Percentiles rank a stretch among this genome's conserved stretches.
These are phyloP conservation scores for Gnetum montanum DNA, from an alignment of 75 land plant species.

Conservation along the genomic window DNA sequence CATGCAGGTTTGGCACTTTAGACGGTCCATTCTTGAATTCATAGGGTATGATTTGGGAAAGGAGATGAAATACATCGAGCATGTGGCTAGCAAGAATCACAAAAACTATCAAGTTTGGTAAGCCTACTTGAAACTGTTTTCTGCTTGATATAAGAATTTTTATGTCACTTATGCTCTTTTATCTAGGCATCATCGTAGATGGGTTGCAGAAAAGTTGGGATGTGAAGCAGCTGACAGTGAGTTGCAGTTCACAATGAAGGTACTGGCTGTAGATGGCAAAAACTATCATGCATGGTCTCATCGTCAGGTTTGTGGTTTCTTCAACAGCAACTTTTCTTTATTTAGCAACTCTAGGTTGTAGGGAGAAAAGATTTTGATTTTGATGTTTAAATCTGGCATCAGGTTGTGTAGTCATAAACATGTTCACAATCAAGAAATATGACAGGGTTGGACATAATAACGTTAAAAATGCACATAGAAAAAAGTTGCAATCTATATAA, in stretches of 20 bases:
- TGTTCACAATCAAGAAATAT: too few relatives aligned
- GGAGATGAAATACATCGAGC: conserved; percentile 54
- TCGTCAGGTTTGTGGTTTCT: conserved; percentile 55
- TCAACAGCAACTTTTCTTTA: too few relatives aligned
- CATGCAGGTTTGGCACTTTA: conserved; percentile 91
- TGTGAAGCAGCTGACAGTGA: conserved; percentile 38
- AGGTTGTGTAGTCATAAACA: too few relatives aligned
- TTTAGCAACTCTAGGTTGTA: too few relatives aligned
- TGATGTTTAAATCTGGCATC: too few relatives aligned
- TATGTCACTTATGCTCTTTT: conserved; percentile 19
- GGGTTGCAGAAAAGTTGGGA: conserved; percentile 88
- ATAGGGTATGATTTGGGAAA: conserved; percentile 46
- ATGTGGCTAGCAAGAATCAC: conserved; percentile 40
- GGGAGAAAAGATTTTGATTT: too few relatives aligned
- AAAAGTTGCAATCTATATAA: too few relatives aligned
- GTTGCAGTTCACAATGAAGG: conserved; percentile 63
- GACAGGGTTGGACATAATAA: too few relatives aligned
- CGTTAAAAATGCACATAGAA: too few relatives aligned
- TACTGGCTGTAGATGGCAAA: conserved; percentile 72
- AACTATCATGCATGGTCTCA: conserved; percentile 99
- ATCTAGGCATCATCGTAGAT: conserved; percentile 95
- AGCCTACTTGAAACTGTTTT: neutral
- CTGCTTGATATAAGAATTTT: too few relatives aligned
- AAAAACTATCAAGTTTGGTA: conserved; percentile 97
- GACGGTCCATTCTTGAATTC: conserved; percentile 71